A percentile compares a stretch with the other conserved stretches of the same genome.
Conservation (phyloP, 164 flowering plant species). For the Amborella trichopoda region DNA sequence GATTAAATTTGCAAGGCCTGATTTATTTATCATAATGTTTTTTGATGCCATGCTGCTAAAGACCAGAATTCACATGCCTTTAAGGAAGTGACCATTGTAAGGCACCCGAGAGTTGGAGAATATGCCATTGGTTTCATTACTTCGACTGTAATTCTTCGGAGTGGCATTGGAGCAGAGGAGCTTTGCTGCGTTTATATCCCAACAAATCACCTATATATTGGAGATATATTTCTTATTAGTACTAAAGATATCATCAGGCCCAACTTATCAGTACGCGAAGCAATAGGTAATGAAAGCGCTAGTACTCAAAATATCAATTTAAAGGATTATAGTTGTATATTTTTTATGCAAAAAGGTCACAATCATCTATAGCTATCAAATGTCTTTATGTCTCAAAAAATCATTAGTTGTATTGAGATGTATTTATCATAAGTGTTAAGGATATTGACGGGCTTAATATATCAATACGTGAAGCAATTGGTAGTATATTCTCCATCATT, state of each 20-base stretch:
- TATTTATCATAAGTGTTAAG: no score
- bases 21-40: background rate
- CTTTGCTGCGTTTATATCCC: conserved; percentile 55
- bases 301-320: background rate
- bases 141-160: conserved; percentile 30
- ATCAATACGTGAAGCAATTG: no score
- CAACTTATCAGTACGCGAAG: conserved; percentile 48
- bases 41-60: conserved; percentile 9
- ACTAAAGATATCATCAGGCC: conserved; percentile 41
- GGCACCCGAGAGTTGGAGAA: conserved; percentile 61
- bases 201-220: conserved; percentile 45
- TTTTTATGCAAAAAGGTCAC: background rate
- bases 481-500: no score
- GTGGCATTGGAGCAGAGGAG: conserved; percentile 21
- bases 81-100: conserved; percentile 61
- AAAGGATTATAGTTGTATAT: background rate
- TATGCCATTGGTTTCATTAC: conserved; percentile 66
- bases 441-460: no score
- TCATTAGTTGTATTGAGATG: background rate
- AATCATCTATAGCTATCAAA: background rate
- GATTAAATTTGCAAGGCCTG: background rate
- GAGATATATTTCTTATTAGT: conserved; percentile 39
- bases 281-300: conserved; percentile 23
- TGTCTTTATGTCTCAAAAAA: background rate
- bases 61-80: conserved; percentile 45